Percentiles rank a stretch among this genome's conserved stretches.
phyloP scores from a whole-genome alignment of 371 early-diverging fungal genomes.

The Coemansia sp. region DNA sequence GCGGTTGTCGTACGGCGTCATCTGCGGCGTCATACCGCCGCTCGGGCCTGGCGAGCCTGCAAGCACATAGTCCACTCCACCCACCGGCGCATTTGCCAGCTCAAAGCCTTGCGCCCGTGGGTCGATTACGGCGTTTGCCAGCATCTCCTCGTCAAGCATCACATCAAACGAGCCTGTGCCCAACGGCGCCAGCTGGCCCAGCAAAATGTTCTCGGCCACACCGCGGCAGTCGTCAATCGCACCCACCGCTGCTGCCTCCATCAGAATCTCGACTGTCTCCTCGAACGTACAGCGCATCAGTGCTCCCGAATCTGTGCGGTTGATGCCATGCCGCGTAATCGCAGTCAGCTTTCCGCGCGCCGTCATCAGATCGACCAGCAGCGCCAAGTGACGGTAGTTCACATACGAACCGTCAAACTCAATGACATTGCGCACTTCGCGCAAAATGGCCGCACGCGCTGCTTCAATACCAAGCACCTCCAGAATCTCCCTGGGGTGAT shows the following conservation, averaged over 20 bases:
- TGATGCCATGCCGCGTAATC: slow-evolving; percentile 99
- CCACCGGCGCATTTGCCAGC: slow-evolving; percentile 38
- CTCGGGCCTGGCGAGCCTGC: slow-evolving; percentile 41
- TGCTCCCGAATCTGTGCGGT: slow-evolving; percentile 95
- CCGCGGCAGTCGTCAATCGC: slow-evolving; percentile 94
- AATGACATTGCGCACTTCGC: slow-evolving; percentile 95
- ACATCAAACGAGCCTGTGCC: slow-evolving; percentile 98
- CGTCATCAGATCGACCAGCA: slow-evolving; percentile 99
- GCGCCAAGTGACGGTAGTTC: slow-evolving; percentile 96
- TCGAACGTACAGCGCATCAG: slow-evolving; percentile 98
- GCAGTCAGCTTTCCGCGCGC: slow-evolving; percentile 93
- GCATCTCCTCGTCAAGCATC: slow-evolving; percentile 87
- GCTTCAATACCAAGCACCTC: slow-evolving; percentile 99
- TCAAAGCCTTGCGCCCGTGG: slow-evolving; percentile 54
- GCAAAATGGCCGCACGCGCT: slow-evolving; percentile 85
- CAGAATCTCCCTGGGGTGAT: slow-evolving; percentile 91
- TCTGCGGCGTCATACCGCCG: slow-evolving; percentile 54
- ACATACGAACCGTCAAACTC: slow-evolving; percentile 99
- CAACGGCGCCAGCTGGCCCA: slow-evolving; percentile 97
- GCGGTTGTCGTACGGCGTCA: slow-evolving; percentile 54
- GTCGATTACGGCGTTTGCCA: slow-evolving; percentile 63
- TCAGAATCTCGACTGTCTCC: slow-evolving; percentile 98
- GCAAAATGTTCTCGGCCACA: slow-evolving; percentile 98
- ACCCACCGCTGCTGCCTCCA: slow-evolving; percentile 95
- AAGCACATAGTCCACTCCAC: slow-evolving; percentile 40